phyloP scores from a whole-genome alignment of 2,329 filamentous ascomycete species.

The Talaromyces sp. region DNA sequence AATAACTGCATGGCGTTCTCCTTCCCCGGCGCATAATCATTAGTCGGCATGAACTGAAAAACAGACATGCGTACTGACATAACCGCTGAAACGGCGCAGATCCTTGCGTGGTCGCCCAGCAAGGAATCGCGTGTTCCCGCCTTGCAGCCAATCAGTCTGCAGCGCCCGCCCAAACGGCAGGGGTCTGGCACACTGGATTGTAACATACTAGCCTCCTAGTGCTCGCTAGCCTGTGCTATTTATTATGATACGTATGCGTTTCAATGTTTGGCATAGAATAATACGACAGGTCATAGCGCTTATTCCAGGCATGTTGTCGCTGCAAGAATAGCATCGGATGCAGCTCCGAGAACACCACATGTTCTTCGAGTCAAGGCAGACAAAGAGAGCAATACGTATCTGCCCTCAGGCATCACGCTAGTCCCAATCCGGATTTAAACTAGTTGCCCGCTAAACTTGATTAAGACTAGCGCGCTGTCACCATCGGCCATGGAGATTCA shows the following conservation, averaged over 20 bases:
- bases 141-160: neutral
- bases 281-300: constrained; percentile 2
- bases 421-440: neutral
- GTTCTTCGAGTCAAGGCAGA: neutral
- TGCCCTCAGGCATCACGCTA: neutral
- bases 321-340: neutral
- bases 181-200: constrained; percentile 9
- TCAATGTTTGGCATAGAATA: neutral
- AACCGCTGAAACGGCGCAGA: constrained; percentile 2
- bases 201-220: constrained; percentile 1
- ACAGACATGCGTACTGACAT: neutral
- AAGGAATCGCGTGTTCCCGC: constrained; percentile 12
- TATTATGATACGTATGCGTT: neutral
- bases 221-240: neutral
- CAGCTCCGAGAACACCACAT: neutral
- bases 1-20: neutral
- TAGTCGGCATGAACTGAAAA: neutral
- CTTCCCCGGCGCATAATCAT: neutral
- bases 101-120: constrained; percentile 15
- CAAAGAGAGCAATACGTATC: neutral
- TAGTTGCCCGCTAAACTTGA: neutral
- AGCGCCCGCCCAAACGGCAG: neutral
- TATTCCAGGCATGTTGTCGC: neutral
- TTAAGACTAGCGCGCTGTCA: neutral
- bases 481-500: neutral